Evolutionary conservation across 768 basidiomycete genomes (phyloP).

Genomic region (Plicaturopsis crispa): DNA sequence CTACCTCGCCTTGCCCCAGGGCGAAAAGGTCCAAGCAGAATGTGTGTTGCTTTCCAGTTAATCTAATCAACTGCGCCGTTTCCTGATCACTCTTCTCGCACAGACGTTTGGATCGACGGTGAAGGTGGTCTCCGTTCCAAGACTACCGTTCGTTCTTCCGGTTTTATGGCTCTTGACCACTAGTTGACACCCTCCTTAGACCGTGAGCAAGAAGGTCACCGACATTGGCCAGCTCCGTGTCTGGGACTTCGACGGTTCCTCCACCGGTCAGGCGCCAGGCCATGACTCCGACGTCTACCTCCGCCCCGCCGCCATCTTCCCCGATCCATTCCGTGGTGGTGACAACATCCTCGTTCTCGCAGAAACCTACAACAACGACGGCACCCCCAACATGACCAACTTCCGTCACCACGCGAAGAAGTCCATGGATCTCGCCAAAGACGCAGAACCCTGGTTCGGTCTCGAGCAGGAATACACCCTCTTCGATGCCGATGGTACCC

Average conservation of each 20-base stretch:
- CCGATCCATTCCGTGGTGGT: constrained; percentile 98
- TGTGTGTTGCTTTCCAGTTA: no score
- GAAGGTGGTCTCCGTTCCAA: constrained; percentile 92
- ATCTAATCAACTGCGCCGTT: not conserved
- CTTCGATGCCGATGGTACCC: constrained; percentile 84
- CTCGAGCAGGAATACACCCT: constrained; percentile 99
- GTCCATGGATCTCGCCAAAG: constrained; percentile 89
- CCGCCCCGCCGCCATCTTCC: constrained; percentile 95
- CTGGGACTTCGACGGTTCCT: constrained; percentile 99
- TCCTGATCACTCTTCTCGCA: constrained; percentile 14
- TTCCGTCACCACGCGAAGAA: constrained; percentile 91
- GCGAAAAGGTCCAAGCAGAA: constrained; percentile 91
- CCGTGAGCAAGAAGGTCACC: constrained; percentile 78
- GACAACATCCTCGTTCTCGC: constrained; percentile 97
- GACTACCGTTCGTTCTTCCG: constrained; percentile 63
- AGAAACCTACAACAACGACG: constrained; percentile 98
- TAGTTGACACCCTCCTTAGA: no score
- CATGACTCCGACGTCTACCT: constrained; percentile 97
- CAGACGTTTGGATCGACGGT: constrained; percentile 98
- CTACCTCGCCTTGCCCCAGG: constrained; percentile 85
- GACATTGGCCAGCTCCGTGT: constrained; percentile 88
- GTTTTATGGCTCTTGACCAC: constrained; percentile 6
- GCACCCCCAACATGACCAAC: constrained; percentile 96
- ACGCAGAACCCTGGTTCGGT: constrained; percentile 87
- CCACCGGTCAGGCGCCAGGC: constrained; percentile 95